Conservation (phyloP, 2,329 filamentous ascomycete species). For the Cyanodermella asteris region DNA sequence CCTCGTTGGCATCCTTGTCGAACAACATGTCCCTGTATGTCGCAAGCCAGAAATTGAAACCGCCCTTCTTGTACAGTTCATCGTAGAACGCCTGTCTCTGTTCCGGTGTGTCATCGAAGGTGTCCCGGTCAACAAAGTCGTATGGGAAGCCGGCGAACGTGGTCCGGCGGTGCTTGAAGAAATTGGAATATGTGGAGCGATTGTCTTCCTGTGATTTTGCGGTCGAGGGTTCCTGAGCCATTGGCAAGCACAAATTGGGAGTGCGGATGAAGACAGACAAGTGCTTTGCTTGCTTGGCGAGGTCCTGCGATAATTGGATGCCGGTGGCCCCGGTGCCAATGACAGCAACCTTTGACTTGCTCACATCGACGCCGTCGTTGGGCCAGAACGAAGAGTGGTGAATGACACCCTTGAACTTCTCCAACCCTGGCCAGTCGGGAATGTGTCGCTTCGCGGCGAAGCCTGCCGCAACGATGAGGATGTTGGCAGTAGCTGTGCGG, state of each 20-base stretch:
- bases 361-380: constrained; percentile 31
- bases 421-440: constrained; percentile 18
- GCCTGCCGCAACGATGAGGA: constrained; percentile 25
- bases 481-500: constrained; percentile 15
- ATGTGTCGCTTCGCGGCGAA: constrained; percentile 23
- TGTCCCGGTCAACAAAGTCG: constrained; percentile 31
- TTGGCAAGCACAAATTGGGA: constrained; percentile 42
- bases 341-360: constrained; percentile 36
- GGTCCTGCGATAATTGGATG: constrained; percentile 41
- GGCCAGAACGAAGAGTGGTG: constrained; percentile 42
- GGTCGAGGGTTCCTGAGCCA: constrained; percentile 29
- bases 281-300: constrained; percentile 28
- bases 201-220: constrained; percentile 27
- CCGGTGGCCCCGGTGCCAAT: constrained; percentile 45
- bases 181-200: constrained; percentile 24
- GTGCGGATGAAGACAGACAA: constrained; percentile 44
- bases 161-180: constrained; percentile 31
- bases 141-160: constrained; percentile 39
- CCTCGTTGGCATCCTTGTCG: constrained; percentile 26
- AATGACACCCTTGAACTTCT: constrained; percentile 35
- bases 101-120: constrained; percentile 30
- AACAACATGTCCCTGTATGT: constrained; percentile 31
- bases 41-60: constrained; percentile 33
- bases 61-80: constrained; percentile 27
- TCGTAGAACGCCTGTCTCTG: constrained; percentile 29